Percentiles rank a stretch among this genome's conserved stretches.
These are phyloP conservation scores for Dorcoceras hygrometricum DNA, from an alignment of 257 asterid species.

Conservation along the genomic window DNA sequence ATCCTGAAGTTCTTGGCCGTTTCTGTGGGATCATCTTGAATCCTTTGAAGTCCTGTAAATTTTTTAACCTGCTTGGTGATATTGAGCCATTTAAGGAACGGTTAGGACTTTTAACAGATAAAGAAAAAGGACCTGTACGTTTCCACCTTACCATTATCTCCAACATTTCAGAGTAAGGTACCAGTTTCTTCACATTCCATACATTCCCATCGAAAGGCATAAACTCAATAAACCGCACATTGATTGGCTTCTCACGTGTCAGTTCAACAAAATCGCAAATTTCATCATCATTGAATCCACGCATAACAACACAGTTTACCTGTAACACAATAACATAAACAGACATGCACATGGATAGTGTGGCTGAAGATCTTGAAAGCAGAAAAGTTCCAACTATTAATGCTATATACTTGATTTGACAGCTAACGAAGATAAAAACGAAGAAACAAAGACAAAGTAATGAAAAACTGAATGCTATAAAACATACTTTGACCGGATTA, in stretches of 20 bases:
- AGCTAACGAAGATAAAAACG: not conserved
- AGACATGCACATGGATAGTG: constrained; percentile 5
- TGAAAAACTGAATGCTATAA: not conserved
- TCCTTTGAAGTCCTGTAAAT: constrained; percentile 67
- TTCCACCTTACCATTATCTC: constrained; percentile 90
- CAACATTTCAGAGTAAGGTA: constrained; percentile 87
- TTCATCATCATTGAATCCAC: constrained; percentile 98
- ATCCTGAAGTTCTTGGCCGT: constrained; percentile 91
- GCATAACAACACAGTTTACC: constrained; percentile 98
- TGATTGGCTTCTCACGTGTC: constrained; percentile 90
- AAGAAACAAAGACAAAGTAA: constrained; percentile 1
- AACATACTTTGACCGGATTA: constrained; percentile 82
- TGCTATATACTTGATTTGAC: not conserved
- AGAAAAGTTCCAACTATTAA: constrained; percentile 15
- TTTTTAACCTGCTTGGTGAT: constrained; percentile 64
- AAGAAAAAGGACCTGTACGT: constrained; percentile 24
- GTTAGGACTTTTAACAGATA: constrained; percentile 15
- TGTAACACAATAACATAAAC: constrained; percentile 35
- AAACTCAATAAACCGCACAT: constrained; percentile 94
- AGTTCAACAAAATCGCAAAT: constrained; percentile 85
- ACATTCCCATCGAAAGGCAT: constrained; percentile 99
- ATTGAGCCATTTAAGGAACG: constrained; percentile 39
- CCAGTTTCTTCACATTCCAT: constrained; percentile 97
- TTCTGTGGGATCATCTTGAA: constrained; percentile 81
- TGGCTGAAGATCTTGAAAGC: constrained; percentile 1